Percentiles rank a stretch among this genome's conserved stretches.
phyloP scores from a whole-genome alignment of 169 alveolate species.

The Toxoplasma gondii region DNA sequence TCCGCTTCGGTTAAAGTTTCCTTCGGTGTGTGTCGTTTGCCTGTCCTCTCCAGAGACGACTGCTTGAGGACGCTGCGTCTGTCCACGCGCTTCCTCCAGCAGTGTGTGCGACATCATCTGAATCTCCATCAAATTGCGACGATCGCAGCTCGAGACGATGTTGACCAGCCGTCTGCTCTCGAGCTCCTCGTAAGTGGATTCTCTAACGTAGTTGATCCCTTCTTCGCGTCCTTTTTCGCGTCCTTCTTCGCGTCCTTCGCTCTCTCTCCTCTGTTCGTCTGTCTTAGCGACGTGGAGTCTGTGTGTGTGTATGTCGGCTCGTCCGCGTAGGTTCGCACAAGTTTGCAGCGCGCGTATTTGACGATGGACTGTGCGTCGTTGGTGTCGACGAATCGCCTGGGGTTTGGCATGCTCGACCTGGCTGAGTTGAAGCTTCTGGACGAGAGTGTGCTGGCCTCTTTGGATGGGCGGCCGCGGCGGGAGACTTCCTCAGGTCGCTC shows the following conservation, averaged over 20 bases:
- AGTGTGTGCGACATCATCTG: constrained; percentile 87
- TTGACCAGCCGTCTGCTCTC: constrained; percentile 88
- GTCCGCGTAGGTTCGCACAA: constrained; percentile 53
- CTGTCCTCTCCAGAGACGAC: constrained; percentile 79
- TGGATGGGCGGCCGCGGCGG: not conserved
- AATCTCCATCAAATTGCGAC: constrained; percentile 88
- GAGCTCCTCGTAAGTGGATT: constrained; percentile 73
- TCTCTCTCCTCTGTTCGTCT: not conserved
- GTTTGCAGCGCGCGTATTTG: constrained; percentile 58
- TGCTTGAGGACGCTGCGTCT: constrained; percentile 91
- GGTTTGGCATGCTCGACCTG: constrained; percentile 66
- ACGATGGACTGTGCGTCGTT: constrained; percentile 67
- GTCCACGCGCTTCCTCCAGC: constrained; percentile 85
- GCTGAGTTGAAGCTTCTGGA: constrained; percentile 55
- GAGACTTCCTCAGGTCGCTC: not conserved
- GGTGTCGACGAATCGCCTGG: constrained; percentile 65
- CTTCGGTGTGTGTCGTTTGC: too few relatives aligned
- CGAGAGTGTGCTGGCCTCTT: not conserved
- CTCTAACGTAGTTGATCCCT: not conserved
- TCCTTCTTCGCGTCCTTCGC: not conserved
- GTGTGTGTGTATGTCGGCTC: not conserved
- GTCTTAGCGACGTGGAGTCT: too few relatives aligned
- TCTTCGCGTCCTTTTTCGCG: not conserved
- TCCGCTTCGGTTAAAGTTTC: too few relatives aligned
- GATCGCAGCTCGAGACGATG: constrained; percentile 83